phyloP scores from a whole-genome alignment of 1,139 yeast genomes.

The Candida freyschussii region DNA sequence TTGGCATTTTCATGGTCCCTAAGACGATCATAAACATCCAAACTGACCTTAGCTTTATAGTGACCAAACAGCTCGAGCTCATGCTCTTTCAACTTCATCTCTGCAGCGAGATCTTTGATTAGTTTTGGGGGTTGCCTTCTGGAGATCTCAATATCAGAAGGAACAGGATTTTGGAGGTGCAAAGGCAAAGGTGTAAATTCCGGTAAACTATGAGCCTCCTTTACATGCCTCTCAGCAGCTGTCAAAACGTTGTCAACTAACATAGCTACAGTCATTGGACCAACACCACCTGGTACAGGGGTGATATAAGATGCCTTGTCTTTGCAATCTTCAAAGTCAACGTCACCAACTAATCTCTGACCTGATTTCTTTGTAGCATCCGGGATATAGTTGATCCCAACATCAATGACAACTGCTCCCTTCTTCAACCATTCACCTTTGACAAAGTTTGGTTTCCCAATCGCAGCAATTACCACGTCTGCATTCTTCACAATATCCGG shows the following conservation, averaged over 20 bases:
- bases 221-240: constrained; percentile 56
- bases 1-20: constrained; percentile 71
- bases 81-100: constrained; percentile 73
- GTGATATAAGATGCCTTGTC: constrained; percentile 73
- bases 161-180: constrained; percentile 72
- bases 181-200: constrained; percentile 49
- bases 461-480: constrained; percentile 88
- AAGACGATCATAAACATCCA: constrained; percentile 70
- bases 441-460: constrained; percentile 79
- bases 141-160: constrained; percentile 90
- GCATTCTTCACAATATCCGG: constrained; percentile 61
- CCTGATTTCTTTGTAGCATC: constrained; percentile 80
- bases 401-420: constrained; percentile 88
- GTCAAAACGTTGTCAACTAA: constrained; percentile 79
- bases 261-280: constrained; percentile 99
- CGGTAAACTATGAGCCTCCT: constrained; percentile 9
- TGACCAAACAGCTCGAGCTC: constrained; percentile 93
- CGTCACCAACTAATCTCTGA: constrained; percentile 88
- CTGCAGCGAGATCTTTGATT: constrained; percentile 75
- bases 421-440: constrained; percentile 85
- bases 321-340: constrained; percentile 67
- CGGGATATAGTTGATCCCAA: constrained; percentile 86
- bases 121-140: constrained; percentile 85
- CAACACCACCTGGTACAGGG: constrained; percentile 99
- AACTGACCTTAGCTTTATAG: constrained; percentile 85